Evolutionary conservation across 2,329 filamentous ascomycete genomes (phyloP).

Genomic region (Diaporthe batatas): DNA sequence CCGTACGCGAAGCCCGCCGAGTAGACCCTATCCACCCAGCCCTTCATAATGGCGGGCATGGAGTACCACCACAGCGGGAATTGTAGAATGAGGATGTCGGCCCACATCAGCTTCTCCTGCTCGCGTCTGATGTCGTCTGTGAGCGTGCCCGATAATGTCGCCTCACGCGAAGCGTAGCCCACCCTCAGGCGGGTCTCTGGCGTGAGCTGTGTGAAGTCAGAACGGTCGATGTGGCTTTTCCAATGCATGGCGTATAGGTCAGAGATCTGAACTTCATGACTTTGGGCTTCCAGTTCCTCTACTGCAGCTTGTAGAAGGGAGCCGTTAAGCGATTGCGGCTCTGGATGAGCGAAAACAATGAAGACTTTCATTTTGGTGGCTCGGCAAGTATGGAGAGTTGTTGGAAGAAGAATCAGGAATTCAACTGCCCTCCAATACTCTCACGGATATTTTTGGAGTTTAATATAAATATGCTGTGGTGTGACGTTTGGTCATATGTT

Average conservation of each 20-base stretch:
- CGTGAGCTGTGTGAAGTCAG: constrained; percentile 9
- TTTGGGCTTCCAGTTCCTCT: neutral
- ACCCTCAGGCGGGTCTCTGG: constrained; percentile 1
- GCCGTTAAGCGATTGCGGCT: constrained; percentile 2
- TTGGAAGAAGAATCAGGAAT: neutral
- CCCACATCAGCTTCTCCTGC: constrained; percentile 7
- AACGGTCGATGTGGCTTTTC: constrained; percentile 13
- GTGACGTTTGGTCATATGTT: neutral
- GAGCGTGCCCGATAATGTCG: neutral
- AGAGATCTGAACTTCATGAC: constrained; percentile 5
- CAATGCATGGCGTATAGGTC: constrained; percentile 4
- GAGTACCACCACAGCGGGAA: constrained; percentile 21
- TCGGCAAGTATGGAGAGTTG: neutral
- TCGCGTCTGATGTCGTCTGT: constrained; percentile 8
- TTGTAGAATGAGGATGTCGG: neutral
- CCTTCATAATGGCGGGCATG: constrained; percentile 10
- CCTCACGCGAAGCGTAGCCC: neutral
- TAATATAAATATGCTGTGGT: neutral
- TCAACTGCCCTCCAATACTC: too few relatives aligned
- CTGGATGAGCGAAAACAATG: constrained; percentile 15
- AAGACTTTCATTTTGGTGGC: neutral
- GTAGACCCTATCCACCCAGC: constrained; percentile 19
- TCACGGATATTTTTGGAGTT: too few relatives aligned
- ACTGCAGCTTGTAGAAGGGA: neutral
- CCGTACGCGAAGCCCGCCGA: constrained; percentile 10